Conservation (phyloP, 345 rosid species). For the Sisymbrium altissimum region DNA sequence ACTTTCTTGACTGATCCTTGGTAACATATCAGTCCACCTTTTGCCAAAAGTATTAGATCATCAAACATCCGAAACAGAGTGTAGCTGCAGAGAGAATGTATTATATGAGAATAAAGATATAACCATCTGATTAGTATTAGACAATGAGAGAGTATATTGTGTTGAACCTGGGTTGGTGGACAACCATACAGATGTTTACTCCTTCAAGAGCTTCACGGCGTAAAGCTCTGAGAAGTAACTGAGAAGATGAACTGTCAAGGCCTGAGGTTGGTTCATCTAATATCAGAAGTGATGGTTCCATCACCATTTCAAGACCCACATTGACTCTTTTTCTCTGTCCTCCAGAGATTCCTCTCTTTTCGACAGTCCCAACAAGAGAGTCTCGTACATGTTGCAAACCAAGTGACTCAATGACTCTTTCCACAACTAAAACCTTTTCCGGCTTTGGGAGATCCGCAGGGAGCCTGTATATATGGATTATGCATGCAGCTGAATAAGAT, state of each 20-base stretch:
- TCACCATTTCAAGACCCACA: conserved; percentile 99
- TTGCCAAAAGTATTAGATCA: conserved; percentile 92
- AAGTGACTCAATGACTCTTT: conserved; percentile 85
- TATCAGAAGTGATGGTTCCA: conserved; percentile 98
- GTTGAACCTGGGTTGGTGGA: conserved; percentile 91
- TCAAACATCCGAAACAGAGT: conserved; percentile 91
- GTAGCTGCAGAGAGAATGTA: conserved; percentile 51
- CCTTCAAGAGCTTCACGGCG: conserved; percentile 99
- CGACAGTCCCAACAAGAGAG: conserved; percentile 94
- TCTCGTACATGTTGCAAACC: conserved; percentile 85
- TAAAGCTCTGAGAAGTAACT: conserved; percentile 85
- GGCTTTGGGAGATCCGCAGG: conserved; percentile 72
- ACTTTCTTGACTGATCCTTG: conserved; percentile 95
- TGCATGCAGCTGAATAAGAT: background rate
- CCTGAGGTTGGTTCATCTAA: conserved; percentile 99
- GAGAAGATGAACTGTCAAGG: conserved; percentile 97
- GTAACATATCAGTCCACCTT: conserved; percentile 87
- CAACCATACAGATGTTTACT: conserved; percentile 92
- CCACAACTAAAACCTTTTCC: conserved; percentile 86
- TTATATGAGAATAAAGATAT: background rate
- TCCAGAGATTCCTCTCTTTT: conserved; percentile 96
- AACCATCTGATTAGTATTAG: background rate
- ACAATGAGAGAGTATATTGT: conserved; percentile 1
- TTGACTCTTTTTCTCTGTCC: conserved; percentile 99
- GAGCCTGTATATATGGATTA: no score